Evolutionary conservation across 441 rosid species (phyloP).

Genomic region (Mallotus japonicus): DNA sequence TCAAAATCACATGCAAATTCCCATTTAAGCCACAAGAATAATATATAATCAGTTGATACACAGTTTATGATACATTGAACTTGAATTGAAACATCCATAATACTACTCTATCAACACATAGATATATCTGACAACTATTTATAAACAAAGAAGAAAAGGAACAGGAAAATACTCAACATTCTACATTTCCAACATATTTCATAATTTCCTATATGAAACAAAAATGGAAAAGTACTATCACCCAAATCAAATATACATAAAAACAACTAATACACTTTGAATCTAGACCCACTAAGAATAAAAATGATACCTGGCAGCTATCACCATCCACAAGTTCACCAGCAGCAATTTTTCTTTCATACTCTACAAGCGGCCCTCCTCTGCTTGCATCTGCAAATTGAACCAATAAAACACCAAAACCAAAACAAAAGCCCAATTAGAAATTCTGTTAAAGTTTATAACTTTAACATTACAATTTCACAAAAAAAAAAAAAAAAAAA

Average conservation of each 20-base stretch:
- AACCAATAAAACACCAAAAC: slow-evolving; percentile 10
- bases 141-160: no score
- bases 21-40: not conserved
- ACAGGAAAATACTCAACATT: no score
- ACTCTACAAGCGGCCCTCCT: slow-evolving; percentile 89
- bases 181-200: not conserved
- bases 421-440: not conserved
- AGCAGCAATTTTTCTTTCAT: slow-evolving; percentile 67
- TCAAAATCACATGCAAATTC: not conserved
- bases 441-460: not conserved
- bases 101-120: no score
- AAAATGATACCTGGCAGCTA: slow-evolving; percentile 59
- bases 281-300: not conserved
- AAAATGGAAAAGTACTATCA: not conserved
- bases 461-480: not conserved
- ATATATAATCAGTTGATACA: no score
- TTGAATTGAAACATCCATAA: no score
- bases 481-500: not conserved
- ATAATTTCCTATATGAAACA: not conserved
- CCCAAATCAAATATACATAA: not conserved
- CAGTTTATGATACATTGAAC: no score
- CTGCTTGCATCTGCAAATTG: slow-evolving; percentile 44
- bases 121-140: no score
- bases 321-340: slow-evolving; percentile 94
- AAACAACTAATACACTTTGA: not conserved